Conservation (phyloP, 495 filamentous ascomycete species). For the Aspergillus hancockii region DNA sequence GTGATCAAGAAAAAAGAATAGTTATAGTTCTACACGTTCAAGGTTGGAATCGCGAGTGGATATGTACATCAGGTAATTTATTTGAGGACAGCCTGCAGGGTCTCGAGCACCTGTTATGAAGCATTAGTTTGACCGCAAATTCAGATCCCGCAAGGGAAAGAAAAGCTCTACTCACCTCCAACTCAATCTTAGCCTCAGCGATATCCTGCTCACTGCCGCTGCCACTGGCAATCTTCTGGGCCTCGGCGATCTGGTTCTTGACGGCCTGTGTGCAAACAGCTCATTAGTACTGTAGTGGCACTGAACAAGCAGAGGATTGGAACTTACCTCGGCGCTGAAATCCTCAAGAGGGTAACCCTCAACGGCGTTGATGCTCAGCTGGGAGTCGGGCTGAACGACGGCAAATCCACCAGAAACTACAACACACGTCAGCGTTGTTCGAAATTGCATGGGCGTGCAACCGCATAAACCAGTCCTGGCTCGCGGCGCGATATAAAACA, state of each 20-base stretch:
- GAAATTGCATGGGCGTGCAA: background rate
- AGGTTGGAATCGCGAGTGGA: constrained; percentile 32
- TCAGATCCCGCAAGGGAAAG: background rate
- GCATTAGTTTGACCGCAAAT: constrained; percentile 16
- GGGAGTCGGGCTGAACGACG: constrained; percentile 91
- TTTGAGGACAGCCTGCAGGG: constrained; percentile 74
- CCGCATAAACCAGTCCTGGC: constrained; percentile 4
- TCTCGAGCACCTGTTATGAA: constrained; percentile 63
- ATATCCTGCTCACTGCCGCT: constrained; percentile 95
- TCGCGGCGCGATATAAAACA: constrained; percentile 14
- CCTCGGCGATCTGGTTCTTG: constrained; percentile 72
- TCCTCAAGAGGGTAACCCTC: constrained; percentile 94
- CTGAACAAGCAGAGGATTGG: background rate
- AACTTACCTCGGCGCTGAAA: constrained; percentile 79
- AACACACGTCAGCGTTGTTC: constrained; percentile 26
- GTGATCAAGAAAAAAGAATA: constrained; percentile 30
- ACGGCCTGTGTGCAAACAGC: constrained; percentile 35
- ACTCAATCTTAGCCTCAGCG: constrained; percentile 96
- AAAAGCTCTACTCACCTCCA: constrained; percentile 67
- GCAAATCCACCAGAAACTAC: constrained; percentile 96
- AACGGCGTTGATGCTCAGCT: constrained; percentile 95
- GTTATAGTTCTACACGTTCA: constrained; percentile 50
- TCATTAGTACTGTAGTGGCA: constrained; percentile 12
- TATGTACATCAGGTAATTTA: constrained; percentile 55
- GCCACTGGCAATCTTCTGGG: constrained; percentile 90